Evolutionary conservation across 2,329 filamentous ascomycete species (phyloP), one percentile per base, ranked within the genome.

Genomic region (Calonectria henricotiae): DNA sequence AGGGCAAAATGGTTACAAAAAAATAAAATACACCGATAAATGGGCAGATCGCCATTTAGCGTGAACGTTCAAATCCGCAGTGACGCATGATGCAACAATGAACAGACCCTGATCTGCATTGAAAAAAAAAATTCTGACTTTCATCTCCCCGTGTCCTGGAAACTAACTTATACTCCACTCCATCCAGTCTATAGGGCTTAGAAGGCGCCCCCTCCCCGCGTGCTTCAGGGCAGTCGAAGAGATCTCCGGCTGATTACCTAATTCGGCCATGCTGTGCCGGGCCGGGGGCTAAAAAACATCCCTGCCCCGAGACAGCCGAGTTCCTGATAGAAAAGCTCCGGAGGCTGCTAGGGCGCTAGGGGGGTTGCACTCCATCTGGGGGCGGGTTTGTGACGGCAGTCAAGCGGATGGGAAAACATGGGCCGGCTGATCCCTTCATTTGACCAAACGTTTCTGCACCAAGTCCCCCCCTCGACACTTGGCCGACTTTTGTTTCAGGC

Each of bases 361-460:
- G n/a, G 51, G 51, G 51, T 58, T 39, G 51, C 51, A 58, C 51
- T 58, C 51, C 51, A 25, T 39, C 51, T 58, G 51, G 51, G n/a
- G 51, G 35, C 51, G 51, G 51, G 51, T 39, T 25, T 13, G 32
- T n/a, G 35, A 25, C 51, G 51, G 37, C 20, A 32, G 23, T 44
- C 69, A 46, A 74, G 44, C 41, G 73, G 75, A 76, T 71, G 75
- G 75, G 76, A 76, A 75, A 76, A 65, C 62, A 63, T 32, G 51
- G 25, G 63, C 67, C 69, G 44, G n/a, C 60, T 47, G 62, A 68
- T 44, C 55, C 74, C 70, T 73, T 73, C 72, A 77, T 77, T 70
- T 75, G 43, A 39, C 23, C 35, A 44, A 27, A 20, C 55, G 73
- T 58, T 58, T 58, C 51, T 58, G n/a, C n/a, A n/a, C n/a, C n/a